Evolutionary conservation across 2,329 filamentous ascomycete genomes (phyloP).

Genomic region (Ophiostoma sp.): DNA sequence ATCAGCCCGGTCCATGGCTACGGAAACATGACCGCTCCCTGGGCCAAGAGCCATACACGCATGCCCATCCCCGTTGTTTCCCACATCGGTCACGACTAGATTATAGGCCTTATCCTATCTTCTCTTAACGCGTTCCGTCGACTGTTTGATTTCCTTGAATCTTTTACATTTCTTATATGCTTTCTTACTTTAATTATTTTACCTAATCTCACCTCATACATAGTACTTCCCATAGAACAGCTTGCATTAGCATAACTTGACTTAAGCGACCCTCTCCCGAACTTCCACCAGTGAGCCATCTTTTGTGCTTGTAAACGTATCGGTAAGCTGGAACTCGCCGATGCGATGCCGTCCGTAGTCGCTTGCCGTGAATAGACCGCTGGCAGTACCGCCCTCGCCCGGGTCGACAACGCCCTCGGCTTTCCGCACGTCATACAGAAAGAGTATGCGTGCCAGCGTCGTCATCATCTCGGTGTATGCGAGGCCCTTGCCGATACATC

Average conservation of each 20-base stretch:
- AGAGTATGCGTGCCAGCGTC: constrained; percentile 57
- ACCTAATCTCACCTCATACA: background rate
- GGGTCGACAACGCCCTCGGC: constrained; percentile 46
- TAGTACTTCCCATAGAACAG: background rate
- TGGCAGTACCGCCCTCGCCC: constrained; percentile 43
- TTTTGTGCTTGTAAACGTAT: constrained; percentile 70
- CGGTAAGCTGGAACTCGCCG: constrained; percentile 63
- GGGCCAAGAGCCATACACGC: background rate
- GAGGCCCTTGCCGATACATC: constrained; percentile 66
- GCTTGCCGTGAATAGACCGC: constrained; percentile 31
- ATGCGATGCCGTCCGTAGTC: constrained; percentile 52
- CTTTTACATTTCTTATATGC: background rate
- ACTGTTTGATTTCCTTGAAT: background rate
- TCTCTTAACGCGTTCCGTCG: background rate
- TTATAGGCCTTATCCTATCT: background rate
- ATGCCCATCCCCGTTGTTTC: background rate
- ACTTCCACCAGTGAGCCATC: constrained; percentile 48
- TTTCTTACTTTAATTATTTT: background rate
- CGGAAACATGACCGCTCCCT: background rate
- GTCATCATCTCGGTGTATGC: constrained; percentile 63
- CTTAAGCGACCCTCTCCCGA: background rate
- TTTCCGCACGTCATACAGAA: constrained; percentile 47
- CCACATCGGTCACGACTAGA: background rate
- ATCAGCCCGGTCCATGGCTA: background rate
- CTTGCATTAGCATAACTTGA: background rate